Percentiles rank a stretch among this genome's conserved stretches.
These are phyloP conservation scores for Parascedosporium putredinis DNA, from an alignment of 2,329 filamentous ascomycete genomes.

Conservation along the genomic window DNA sequence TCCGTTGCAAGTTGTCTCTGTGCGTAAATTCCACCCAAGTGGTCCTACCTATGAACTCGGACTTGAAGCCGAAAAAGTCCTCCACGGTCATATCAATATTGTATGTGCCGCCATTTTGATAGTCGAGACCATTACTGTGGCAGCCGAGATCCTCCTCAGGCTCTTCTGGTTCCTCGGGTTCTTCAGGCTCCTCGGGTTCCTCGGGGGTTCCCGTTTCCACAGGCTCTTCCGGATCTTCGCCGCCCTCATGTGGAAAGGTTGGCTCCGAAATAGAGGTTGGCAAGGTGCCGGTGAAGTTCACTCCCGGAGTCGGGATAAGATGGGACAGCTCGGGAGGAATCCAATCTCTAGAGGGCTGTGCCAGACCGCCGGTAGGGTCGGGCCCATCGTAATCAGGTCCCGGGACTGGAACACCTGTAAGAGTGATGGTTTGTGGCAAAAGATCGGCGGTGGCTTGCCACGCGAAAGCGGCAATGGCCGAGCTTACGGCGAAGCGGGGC, in stretches of 20 bases:
- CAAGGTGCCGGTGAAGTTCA: neutral
- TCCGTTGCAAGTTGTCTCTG: neutral
- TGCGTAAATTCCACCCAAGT: neutral
- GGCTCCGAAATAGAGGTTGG: neutral
- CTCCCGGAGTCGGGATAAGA: conserved; percentile 5
- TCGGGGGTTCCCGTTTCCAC: neutral
- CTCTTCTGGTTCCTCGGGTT: neutral
- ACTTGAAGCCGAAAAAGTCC: conserved; percentile 7
- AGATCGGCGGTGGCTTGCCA: neutral
- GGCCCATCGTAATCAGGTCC: neutral
- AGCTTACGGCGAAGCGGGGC: neutral
- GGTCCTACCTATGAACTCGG: conserved; percentile 5
- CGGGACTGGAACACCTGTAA: neutral
- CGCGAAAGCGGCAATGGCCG: conserved; percentile 2
- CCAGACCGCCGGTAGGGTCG: neutral
- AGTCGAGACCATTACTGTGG: conserved; percentile 5
- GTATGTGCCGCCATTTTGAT: conserved; percentile 7
- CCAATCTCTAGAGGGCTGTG: neutral
- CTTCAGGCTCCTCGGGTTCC: neutral
- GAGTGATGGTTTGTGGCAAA: conserved; percentile 1
- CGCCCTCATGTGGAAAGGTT: neutral
- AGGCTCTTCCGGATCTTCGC: neutral
- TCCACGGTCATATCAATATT: conserved; percentile 6
- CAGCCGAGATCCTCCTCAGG: conserved; percentile 2
- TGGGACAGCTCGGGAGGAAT: neutral